Evolutionary conservation across 2,329 filamentous ascomycete genomes (phyloP), one percentile per base, ranked within the genome.

Genomic region (Biscogniauxia sp.): DNA sequence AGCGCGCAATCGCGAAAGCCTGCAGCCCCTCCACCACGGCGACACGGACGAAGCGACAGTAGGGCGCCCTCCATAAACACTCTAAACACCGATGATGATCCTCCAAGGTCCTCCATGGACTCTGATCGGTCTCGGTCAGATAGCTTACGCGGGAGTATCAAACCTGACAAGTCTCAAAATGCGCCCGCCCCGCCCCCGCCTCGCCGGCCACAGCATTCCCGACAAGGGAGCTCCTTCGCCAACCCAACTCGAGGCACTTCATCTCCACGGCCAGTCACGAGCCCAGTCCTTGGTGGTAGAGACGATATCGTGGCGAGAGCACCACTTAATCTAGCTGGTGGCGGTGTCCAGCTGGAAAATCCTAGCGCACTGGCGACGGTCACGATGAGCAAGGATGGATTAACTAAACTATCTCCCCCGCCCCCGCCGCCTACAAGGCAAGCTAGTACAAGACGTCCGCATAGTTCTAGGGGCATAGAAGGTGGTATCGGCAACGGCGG

Each of bases 181-280:
- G 78, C 77, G 0, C 84, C 83, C 0, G 79, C 80, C 8, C 84
- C 84, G 17, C 84, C 85, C 19, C 84, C 84, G 1, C 82, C 84
- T 8, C 78, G 84, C 52, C 78, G 85, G 28, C 79, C 79, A 6
- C 75, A 75, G 32, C 76, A 78, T 53, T 69, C 65, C 25, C 67
- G 72, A 52, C 68, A 73, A 45, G 64, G 61, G 2, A 73, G 69
- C 57, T 70, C 68, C 20, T 66, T 66, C 41, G 56, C 64, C 13
- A 66, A 61, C 17, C 70, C 75, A n/a, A 76, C 71, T 45, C 73
- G 73, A 51, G 65, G 69, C 2, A 70, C 60, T 41, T 67, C 67
- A 20, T 51, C 64, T 15, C 60, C 67, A 17, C 52, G 59, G 9
- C 61, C 62, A 26, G 41, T 58, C 7, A 59, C 59, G 37, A 68